Evolutionary conservation across 441 rosid genomes (phyloP), one percentile per base, ranked within the genome.

Genomic region (Jatropha multifida): DNA sequence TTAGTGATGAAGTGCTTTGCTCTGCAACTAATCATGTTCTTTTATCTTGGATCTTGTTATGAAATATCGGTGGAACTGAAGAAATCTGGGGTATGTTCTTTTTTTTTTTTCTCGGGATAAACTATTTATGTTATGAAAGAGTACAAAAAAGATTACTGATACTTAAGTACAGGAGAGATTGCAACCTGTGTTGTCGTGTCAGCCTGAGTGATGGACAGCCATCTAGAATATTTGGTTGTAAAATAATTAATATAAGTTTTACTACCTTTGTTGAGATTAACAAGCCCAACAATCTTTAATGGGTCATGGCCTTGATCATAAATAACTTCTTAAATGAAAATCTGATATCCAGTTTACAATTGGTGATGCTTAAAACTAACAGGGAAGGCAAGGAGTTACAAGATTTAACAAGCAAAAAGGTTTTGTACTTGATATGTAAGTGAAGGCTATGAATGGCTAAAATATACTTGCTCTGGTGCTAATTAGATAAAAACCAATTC

Each of bases 51-150:
- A 68, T 56, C 64, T 63, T 64, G 4, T 55, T 59, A 55, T 74
- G 54, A 55, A 76, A 64, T 68, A 55, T 60, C 13, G n/a, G 73
- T 68, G 79, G 37, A 69, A 71, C 56, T 42, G 68, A 65, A 76
- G 74, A 72, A 63, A 60, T 38, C 37, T 13, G 69, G 75, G 69
- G 61, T 46, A n/a, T 55, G 51, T 70, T 66, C 68, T 20, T 48
- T 63, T 48, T 48, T 54, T 5, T 32, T 32, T 32, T 2, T 2
- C 2, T 32, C 32, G 32, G 32, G 32, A 32, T 32, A 32, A 32
- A 32, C 2, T 32, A 32, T 32, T 32, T 32, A 32, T 0, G 32
- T 32, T 1, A 32, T 32, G 32, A 32, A 32, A 32, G 32, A 32
- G 32, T 32, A 32, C 32, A 32, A 32, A 32, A 32, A 32, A 32